Conservation (phyloP, 495 filamentous ascomycete genomes). For the Podospora anserina region DNA sequence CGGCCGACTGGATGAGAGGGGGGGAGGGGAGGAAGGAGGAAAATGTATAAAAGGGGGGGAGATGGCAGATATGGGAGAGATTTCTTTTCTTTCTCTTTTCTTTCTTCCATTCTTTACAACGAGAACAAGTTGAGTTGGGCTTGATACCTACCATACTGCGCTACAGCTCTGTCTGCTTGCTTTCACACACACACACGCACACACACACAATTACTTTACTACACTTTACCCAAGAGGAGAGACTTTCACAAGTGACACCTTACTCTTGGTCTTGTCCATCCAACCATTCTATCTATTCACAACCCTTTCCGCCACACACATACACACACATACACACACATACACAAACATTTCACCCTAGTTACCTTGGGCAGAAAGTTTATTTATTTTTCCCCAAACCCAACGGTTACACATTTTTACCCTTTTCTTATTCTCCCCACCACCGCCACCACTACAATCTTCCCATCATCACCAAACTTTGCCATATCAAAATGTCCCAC, state of each 20-base stretch:
- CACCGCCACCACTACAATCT: too few relatives aligned
- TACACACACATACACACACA: constrained; percentile 10
- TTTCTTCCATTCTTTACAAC: constrained; percentile 42
- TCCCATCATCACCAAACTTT: too few relatives aligned
- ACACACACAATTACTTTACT: background rate
- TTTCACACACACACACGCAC: background rate
- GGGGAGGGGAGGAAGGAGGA: constrained; percentile 4
- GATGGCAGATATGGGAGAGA: constrained; percentile 36
- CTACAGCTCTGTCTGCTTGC: constrained; percentile 1
- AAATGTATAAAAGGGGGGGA: constrained; percentile 64
- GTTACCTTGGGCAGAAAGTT: background rate
- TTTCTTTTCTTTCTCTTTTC: constrained; percentile 56
- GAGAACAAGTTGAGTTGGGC: constrained; percentile 21
- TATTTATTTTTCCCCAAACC: background rate
- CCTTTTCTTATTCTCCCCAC: too few relatives aligned
- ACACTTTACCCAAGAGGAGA: background rate
- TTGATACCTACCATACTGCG: constrained; percentile 16
- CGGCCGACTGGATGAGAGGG: constrained; percentile 9
- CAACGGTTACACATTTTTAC: background rate
- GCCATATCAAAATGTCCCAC: constrained; percentile 31
- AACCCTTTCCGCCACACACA: background rate
- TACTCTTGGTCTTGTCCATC: background rate
- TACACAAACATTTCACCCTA: constrained; percentile 10
- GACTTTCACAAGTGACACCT: background rate
- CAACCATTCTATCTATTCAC: background rate